These are phyloP conservation scores for Pneumocystis canis DNA, from an alignment of 1,139 yeast genomes.

Conservation along the genomic window DNA sequence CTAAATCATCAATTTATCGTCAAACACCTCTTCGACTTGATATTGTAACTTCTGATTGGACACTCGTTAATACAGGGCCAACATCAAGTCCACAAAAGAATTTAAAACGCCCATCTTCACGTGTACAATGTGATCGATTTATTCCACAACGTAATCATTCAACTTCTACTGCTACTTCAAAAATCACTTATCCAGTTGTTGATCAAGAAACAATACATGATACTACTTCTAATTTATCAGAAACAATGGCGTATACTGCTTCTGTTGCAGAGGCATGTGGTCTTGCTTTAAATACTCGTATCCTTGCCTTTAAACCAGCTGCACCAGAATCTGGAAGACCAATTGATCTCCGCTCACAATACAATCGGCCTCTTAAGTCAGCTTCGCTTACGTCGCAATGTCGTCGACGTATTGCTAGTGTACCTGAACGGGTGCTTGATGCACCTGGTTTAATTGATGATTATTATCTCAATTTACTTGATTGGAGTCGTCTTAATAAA, in stretches of 20 bases:
- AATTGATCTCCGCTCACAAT: conserved; percentile 34
- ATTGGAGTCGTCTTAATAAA: conserved; percentile 76
- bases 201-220: conserved; percentile 5
- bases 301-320: conserved; percentile 70
- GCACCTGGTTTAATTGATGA: conserved; percentile 94
- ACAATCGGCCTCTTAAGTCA: conserved; percentile 31
- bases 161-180: conserved; percentile 18
- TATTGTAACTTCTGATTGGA: conserved; percentile 26
- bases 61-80: conserved; percentile 20
- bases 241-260: conserved; percentile 38
- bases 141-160: conserved; percentile 14
- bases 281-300: conserved; percentile 65
- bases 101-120: conserved; percentile 18
- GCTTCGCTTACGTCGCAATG: conserved; percentile 39
- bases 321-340: conserved; percentile 65
- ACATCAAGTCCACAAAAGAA: conserved; percentile 13
- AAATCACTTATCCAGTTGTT: conserved; percentile 16
- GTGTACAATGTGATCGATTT: conserved; percentile 29
- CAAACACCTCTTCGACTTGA: conserved; percentile 35
- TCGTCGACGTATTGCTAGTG: conserved; percentile 59
- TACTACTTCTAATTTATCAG: neutral
- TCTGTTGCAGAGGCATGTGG: conserved; percentile 95
- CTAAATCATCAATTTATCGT: conserved; percentile 12
- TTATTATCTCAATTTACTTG: conserved; percentile 69
- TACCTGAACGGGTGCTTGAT: conserved; percentile 86